A percentile compares a stretch with the other conserved stretches of the same genome.
phyloP scores from a whole-genome alignment of 2,329 filamentous ascomycete genomes.

The Lasiodiplodia gonubiensis region DNA sequence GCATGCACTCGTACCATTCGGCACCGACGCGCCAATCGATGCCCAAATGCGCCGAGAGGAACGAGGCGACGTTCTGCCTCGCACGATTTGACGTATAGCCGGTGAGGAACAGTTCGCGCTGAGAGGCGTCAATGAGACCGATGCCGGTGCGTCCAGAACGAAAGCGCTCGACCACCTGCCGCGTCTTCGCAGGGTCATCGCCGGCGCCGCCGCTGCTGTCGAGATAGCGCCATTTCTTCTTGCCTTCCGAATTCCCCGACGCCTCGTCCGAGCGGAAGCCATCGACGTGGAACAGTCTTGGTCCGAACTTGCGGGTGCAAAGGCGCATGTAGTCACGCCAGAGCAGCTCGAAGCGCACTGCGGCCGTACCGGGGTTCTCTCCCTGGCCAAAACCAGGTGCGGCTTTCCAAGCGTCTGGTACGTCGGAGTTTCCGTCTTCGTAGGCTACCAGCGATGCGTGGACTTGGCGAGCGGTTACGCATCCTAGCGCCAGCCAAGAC shows the following conservation, averaged over 20 bases:
- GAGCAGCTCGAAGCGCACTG: conserved; percentile 73
- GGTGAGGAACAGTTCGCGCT: conserved; percentile 74
- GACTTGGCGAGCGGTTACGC: conserved; percentile 73
- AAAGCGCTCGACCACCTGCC: conserved; percentile 60
- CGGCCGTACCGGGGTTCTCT: conserved; percentile 73
- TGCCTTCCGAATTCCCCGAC: conserved; percentile 41
- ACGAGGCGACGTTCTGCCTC: conserved; percentile 77
- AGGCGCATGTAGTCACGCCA: conserved; percentile 85
- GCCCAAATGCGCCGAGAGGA: conserved; percentile 72
- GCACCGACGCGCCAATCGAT: conserved; percentile 83
- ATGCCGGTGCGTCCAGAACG: conserved; percentile 73
- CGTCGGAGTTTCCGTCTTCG: conserved; percentile 63
- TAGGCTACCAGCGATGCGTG: conserved; percentile 71
- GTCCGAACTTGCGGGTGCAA: conserved; percentile 72
- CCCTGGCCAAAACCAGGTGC: conserved; percentile 68
- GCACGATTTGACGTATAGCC: conserved; percentile 80
- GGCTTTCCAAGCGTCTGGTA: conserved; percentile 40
- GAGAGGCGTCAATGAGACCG: conserved; percentile 77
- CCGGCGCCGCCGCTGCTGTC: conserved; percentile 40
- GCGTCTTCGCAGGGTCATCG: conserved; percentile 52
- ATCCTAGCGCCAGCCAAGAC: conserved; percentile 73
- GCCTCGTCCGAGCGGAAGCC: conserved; percentile 64
- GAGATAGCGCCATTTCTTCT: conserved; percentile 41
- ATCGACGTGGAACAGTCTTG: conserved; percentile 66
- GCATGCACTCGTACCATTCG: conserved; percentile 79